A percentile compares a stretch with the other conserved stretches of the same genome.
These are phyloP conservation scores for Corymbia calophylla DNA, from an alignment of 441 rosid species.

Conservation along the genomic window DNA sequence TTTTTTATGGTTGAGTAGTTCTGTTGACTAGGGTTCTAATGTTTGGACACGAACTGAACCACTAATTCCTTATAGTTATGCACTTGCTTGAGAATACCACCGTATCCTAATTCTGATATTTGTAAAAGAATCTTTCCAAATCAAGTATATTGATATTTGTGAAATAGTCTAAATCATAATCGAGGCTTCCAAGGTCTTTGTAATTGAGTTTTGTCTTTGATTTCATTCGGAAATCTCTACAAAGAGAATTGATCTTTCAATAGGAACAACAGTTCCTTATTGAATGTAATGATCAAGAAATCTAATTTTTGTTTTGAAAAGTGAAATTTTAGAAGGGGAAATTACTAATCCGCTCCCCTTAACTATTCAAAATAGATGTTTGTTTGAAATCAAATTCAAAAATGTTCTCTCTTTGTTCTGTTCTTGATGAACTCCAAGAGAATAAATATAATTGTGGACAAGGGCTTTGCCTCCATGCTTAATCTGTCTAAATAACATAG, in stretches of 20 bases:
- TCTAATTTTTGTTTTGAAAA: neutral
- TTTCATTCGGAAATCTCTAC: neutral
- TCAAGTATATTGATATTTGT: neutral
- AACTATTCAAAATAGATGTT: neutral
- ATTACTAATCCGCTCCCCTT: neutral
- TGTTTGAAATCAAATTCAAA: neutral
- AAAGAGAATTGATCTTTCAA: neutral
- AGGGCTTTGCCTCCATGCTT: neutral
- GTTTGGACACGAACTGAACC: neutral
- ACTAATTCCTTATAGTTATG: neutral
- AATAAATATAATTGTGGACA: neutral
- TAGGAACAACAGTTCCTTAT: neutral
- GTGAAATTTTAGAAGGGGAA: neutral
- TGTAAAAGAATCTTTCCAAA: no score
- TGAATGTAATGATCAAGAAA: neutral
- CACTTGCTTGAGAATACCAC: neutral
- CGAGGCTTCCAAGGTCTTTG: accelerated
- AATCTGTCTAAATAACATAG: neutral
- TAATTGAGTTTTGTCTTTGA: neutral
- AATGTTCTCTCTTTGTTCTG: neutral
- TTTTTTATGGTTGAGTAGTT: neutral
- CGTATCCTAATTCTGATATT: neutral
- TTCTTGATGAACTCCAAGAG: neutral
- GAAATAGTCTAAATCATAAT: neutral
- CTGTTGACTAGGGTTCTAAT: neutral